These are phyloP conservation scores for Tuber borchii DNA, from an alignment of 495 filamentous ascomycete species.

Conservation along the genomic window DNA sequence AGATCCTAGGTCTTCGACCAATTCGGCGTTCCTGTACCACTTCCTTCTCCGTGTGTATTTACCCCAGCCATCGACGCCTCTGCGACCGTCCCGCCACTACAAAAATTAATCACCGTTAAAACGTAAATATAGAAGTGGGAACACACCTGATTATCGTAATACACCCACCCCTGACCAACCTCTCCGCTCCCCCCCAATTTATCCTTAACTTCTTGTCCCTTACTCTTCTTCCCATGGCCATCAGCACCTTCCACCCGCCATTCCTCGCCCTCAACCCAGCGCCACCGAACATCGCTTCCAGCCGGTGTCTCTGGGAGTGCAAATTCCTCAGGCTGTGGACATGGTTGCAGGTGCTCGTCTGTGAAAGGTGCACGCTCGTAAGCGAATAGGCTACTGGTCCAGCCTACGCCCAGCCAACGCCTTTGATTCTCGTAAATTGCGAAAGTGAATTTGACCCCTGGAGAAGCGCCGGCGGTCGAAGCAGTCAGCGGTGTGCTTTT, in stretches of 20 bases:
- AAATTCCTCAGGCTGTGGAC: slow-evolving; percentile 72
- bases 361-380: slow-evolving; percentile 90
- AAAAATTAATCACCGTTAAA: background rate
- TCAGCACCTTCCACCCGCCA: slow-evolving; percentile 77
- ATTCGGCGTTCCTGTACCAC: slow-evolving; percentile 93
- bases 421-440: slow-evolving; percentile 94
- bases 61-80: slow-evolving; percentile 87
- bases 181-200: slow-evolving; percentile 44
- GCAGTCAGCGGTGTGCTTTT: slow-evolving; percentile 32
- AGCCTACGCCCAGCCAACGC: slow-evolving; percentile 88
- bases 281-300: slow-evolving; percentile 72
- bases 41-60: slow-evolving; percentile 89
- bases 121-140: background rate
- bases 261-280: slow-evolving; percentile 74
- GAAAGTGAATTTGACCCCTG: slow-evolving; percentile 90
- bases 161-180: slow-evolving; percentile 81
- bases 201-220: slow-evolving; percentile 45
- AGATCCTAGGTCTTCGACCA: slow-evolving; percentile 57
- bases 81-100: slow-evolving; percentile 86
- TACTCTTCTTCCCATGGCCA: slow-evolving; percentile 41
- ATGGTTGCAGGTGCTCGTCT: slow-evolving; percentile 82
- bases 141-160: slow-evolving; percentile 92
- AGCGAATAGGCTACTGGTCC: slow-evolving; percentile 82
- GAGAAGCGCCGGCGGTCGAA: slow-evolving; percentile 43
- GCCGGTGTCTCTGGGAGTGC: slow-evolving; percentile 75